Base-by-base conservation (phyloP, 2,329 filamentous ascomycete genomes). In the Cercospora berteroae region DNA sequence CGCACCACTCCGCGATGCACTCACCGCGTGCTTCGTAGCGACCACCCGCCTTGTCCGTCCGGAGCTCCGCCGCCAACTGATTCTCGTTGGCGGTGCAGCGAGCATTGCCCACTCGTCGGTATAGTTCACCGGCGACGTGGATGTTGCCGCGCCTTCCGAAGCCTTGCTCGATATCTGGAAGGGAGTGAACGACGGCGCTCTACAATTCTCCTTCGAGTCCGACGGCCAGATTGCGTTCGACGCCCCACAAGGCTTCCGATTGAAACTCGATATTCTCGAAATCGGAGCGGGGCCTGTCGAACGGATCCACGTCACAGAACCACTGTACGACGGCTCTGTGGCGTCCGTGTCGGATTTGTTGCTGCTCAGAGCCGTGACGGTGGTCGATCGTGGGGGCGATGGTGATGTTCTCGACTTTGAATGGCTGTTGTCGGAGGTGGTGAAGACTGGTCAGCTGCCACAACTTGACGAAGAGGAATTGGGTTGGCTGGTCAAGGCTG, bases 221-320 rank as follows among this genome's bases (percentile, higher is more conserved):
- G 59, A 71, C 62, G 70, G 70, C 68, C 70, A 70, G 61, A 64
- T 71, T 39, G 67, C 61, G 57, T 71, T 67, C 68, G 66, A 71
- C 31, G 65, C 70, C 48, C 60, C 70, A 13, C 70, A 70, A 67
- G 70, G 70, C 42, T 72, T 72, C 39, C 67, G 65, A 5, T 8
- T 72, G 25, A 44, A 61, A 12, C 20, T 72, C 50, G 71, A 72
- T 61, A 25, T 72, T 13, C 67, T 71, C 25, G 62, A 70, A 33
- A 62, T 71, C 29, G 70, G 50, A 27, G 10, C 23, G 50, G 10
- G 50, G 50, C 50, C 50, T 1, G 50, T 55, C 50, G 16, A 55
- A 61, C 70, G 64, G 20, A 70, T 72, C 52, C 64, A 72, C 65
- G 65, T 55, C 10, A 44, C 61, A 36, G 64, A 70, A 60, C 55